These are phyloP conservation scores for Domatiomyces globalis DNA, from an alignment of 2,329 filamentous ascomycete genomes.

Conservation along the genomic window DNA sequence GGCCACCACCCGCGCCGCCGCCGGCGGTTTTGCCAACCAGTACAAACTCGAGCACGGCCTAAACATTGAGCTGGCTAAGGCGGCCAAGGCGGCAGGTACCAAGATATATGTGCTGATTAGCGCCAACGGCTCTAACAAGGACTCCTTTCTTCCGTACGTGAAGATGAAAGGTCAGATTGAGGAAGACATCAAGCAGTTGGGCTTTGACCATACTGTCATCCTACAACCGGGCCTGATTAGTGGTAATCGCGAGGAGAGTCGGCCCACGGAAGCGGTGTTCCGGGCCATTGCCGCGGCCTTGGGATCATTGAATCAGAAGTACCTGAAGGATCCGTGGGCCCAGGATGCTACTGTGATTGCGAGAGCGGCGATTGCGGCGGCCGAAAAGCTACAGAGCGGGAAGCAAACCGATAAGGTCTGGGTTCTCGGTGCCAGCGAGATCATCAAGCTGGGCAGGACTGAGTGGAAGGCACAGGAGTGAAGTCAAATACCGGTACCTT, in stretches of 20 bases:
- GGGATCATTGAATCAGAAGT: conserved; percentile 38
- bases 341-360: conserved; percentile 61
- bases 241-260: conserved; percentile 50
- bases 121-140: conserved; percentile 37
- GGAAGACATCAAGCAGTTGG: conserved; percentile 55
- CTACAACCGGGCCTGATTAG: conserved; percentile 60
- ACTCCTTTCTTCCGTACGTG: conserved; percentile 40
- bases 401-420: conserved; percentile 30
- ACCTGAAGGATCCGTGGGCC: conserved; percentile 50
- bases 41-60: conserved; percentile 80
- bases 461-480: conserved; percentile 14
- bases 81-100: conserved; percentile 57
- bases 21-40: conserved; percentile 64
- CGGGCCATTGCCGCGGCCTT: conserved; percentile 42
- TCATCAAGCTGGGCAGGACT: conserved; percentile 22
- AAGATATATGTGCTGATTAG: conserved; percentile 68
- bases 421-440: conserved; percentile 26
- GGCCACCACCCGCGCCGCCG: conserved; percentile 62
- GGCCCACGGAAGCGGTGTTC: conserved; percentile 44
- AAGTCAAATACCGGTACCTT: neutral
- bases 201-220: conserved; percentile 66
- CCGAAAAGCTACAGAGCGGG: conserved; percentile 28
- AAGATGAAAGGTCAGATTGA: conserved; percentile 84
- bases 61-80: conserved; percentile 62
- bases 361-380: conserved; percentile 27